Conservation (phyloP, 2,329 filamentous ascomycete genomes). For the Penicillium paneum region DNA sequence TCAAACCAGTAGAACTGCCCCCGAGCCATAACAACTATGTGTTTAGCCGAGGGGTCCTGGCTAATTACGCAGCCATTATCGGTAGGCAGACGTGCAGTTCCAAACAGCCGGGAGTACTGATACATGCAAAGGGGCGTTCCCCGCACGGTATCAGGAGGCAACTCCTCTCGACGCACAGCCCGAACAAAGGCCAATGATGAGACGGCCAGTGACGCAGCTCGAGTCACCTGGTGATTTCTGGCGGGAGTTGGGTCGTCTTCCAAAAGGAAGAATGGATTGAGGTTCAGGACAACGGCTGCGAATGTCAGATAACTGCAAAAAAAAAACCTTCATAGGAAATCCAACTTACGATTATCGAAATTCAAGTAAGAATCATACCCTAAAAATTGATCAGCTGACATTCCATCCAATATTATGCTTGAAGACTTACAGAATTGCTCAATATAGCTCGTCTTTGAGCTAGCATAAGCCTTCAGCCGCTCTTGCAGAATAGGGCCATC, state of each 20-base stretch:
- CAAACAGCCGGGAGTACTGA: slow-evolving; percentile 92
- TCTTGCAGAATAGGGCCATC: slow-evolving; percentile 86
- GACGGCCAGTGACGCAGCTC: slow-evolving; percentile 85
- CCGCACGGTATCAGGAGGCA: slow-evolving; percentile 81
- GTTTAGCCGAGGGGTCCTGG: slow-evolving; percentile 88
- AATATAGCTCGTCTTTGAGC: slow-evolving; percentile 90
- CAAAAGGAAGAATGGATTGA: slow-evolving; percentile 96
- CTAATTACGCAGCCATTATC: slow-evolving; percentile 94
- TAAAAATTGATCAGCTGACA: slow-evolving; percentile 37
- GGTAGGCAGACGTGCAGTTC: slow-evolving; percentile 89
- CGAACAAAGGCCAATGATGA: slow-evolving; percentile 90
- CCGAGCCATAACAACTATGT: slow-evolving; percentile 87
- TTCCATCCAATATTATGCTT: not conserved
- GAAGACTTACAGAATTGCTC: slow-evolving; percentile 87
- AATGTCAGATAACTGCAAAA: slow-evolving; percentile 8
- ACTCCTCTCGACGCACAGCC: slow-evolving; percentile 86
- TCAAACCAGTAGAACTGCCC: slow-evolving; percentile 99
- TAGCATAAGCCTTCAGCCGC: slow-evolving; percentile 84
- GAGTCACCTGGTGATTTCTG: slow-evolving; percentile 92
- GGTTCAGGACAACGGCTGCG: slow-evolving; percentile 79
- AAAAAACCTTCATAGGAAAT: not conserved
- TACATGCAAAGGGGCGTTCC: slow-evolving; percentile 94
- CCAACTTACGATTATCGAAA: slow-evolving; percentile 72
- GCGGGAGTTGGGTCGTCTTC: slow-evolving; percentile 97
- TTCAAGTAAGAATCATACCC: slow-evolving; percentile 99